Base-by-base conservation (phyloP, 495 filamentous ascomycete species). In the Hypomontagnella monticulosa region DNA sequence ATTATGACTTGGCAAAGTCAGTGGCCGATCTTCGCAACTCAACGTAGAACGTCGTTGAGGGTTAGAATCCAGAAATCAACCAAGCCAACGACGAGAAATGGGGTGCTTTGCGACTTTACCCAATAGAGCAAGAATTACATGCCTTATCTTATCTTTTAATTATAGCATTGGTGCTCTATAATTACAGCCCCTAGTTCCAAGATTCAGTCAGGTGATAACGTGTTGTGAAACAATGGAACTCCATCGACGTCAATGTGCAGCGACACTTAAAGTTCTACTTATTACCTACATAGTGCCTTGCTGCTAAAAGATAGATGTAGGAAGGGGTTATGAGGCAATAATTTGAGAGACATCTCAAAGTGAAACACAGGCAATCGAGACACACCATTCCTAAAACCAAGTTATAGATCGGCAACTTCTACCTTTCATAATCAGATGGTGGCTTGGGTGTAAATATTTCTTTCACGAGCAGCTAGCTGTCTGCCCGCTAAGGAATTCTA, bases 201-300 rank as follows among this genome's bases (percentile, higher is more conserved):
- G n/a, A n/a, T n/a, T 27, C 3, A 27, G 23, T 27, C 23, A 27
- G 23, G 23, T 27, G 23, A 27, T 27, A 27, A 6, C 23, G 23
- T 27, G 23, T 27, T 27, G 23, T 27, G 23, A 27, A 27, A 27
- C 58, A 47, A 27, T 16, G 55, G 44, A 57, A 14, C 38, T 52
- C 64, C 33, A 20, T 62, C 64, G 64, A 67, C 64, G 64, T 67
- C 64, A 67, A 62, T 48, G 52, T 56, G 57, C 56, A 60, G 41
- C 46, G 34, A 50, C 4, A 12, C 36, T 46, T 51, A 15, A 43
- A 32, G 15, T 48, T 30, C 40, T 33, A 52, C 16, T 23, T 18
- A 18, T 23, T 37, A 43, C 11, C 33, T 36, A 44, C 51, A 38
- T 36, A 11, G 20, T 20, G 34, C 40, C 8, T 19, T n/a, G n/a